Evolutionary conservation across 2,329 filamentous ascomycete genomes (phyloP), one percentile per base, ranked within the genome.

Genomic region (Arthrinium phaeospermum): DNA sequence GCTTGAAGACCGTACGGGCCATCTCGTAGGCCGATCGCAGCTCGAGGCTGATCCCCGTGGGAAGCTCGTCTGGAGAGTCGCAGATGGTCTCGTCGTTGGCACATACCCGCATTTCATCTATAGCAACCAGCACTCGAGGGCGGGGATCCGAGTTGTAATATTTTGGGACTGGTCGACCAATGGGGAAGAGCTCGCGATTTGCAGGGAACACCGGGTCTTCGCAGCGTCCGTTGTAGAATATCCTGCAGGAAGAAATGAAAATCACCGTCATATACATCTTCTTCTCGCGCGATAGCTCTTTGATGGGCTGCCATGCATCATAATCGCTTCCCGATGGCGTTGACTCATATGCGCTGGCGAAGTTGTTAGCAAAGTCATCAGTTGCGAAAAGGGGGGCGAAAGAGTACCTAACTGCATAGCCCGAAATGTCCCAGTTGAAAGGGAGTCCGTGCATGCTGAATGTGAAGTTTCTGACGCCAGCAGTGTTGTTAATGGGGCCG

Each of bases 161-260:
- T 4, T 53, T 53, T 0, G n/a, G 49, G 14, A 27, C 24, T 4
- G 49, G 49, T 0, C 49, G 24, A 4, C 24, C 49, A 14, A 53
- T 53, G 12, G 49, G 49, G 24, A 6, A 53, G 1, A 53, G 24
- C 4, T 71, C 70, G 10, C 67, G 41, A 8, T 22, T 41, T 3
- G 70, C 70, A 1, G 34, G 57, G 24, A 71, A 71, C 0, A 71
- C 34, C 0, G 51, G 53, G 7, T 71, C 70, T 24, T 51, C 57
- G 45, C 70, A 71, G 1, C 45, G 41, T 1, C 70, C 70, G 13
- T 46, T 68, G 6, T 71, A 71, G 16, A 67, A 16, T 1, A 71
- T 71, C 3, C 70, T 61, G n/a, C 70, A 71, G 5, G 70, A 51
- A 0, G 57, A 68, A 14, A 71, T 41, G 27, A 71, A 71, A 6